Evolutionary conservation across 768 basidiomycete genomes (phyloP).

Genomic region (Dentipellis fragilis): DNA sequence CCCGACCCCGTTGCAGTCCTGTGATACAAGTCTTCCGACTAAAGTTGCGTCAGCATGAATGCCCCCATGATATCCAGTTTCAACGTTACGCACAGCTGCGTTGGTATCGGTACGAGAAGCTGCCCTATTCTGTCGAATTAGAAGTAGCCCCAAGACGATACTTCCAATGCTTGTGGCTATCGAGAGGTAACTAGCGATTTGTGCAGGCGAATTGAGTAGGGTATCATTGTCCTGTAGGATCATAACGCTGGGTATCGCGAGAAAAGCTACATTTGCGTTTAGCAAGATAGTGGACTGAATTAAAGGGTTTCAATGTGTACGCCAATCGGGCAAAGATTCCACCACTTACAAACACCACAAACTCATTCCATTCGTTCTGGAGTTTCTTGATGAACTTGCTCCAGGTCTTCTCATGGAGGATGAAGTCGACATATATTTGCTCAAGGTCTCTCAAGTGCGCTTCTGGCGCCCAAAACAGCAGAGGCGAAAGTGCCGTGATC

Average conservation of each 20-base stretch:
- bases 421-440: constrained; percentile 5
- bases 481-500: constrained; percentile 6
- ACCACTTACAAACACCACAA: constrained; percentile 5
- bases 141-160: constrained; percentile 7
- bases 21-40: constrained; percentile 17
- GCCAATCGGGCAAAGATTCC: neutral
- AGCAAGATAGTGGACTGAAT: constrained; percentile 6
- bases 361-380: constrained; percentile 4
- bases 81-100: constrained; percentile 2
- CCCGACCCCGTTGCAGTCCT: constrained; percentile 26
- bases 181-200: constrained; percentile 8
- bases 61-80: neutral
- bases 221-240: neutral
- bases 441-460: constrained; percentile 11
- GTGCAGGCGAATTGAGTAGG: neutral
- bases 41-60: constrained; percentile 12
- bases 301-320: neutral
- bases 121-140: constrained; percentile 7
- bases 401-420: constrained; percentile 6
- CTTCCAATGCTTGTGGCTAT: constrained; percentile 4
- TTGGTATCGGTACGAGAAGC: constrained; percentile 1
- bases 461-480: constrained; percentile 11
- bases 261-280: constrained; percentile 6
- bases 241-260: constrained; percentile 7
- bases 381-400: constrained; percentile 4